Base-by-base conservation (phyloP, 2,329 filamentous ascomycete species). In the Davidsoniella neocaledoniae region DNA sequence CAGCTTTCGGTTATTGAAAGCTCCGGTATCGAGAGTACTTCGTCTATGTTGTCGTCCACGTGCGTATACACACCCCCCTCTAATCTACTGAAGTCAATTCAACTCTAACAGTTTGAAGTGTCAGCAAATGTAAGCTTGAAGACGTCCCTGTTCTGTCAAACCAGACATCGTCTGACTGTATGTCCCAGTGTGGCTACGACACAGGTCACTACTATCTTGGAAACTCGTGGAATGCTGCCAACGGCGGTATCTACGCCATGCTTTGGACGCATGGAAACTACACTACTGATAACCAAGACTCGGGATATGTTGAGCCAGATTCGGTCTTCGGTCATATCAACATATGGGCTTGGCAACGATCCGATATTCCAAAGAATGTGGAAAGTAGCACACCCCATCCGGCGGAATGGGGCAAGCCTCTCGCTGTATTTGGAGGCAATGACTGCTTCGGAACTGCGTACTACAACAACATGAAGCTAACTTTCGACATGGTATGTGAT, bases 341-440 rank as follows among this genome's bases (percentile, higher is more conserved):
- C 50, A 69, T 91, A 54, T 93, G 81, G 78, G 83, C 84, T 67
- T 93, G 87, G 63, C 68, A 78, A 1, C 74, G 81, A n/a, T 65
- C 64, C 26, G 60, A 63, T 7, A 74, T 88, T 39, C 86, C 86
- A 0, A 58, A 62, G 0, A 80, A 91, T 58, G 79, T 90, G 46
- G 61, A 64, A 4, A 62, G 63, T 29, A 75, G 66, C 49, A 66
- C 57, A 5, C 86, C 85, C 0, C 66, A 81, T 39, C 83, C 85
- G 0, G 61, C 63, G 0, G 63, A 59, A 14, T 93, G 86, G 86
- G 81, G 79, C 0, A 65, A 67, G 1, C 85, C 86, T 0, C 63
- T 76, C 6, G 84, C 81, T 1, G 64, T 74, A 5, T 93, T 90
- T 16, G 83, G 83, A 1, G 73, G 70, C 2, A 57, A 61, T 12